phyloP scores from a whole-genome alignment of 148 eudicot genomes.

The Camellia granthamiana region DNA sequence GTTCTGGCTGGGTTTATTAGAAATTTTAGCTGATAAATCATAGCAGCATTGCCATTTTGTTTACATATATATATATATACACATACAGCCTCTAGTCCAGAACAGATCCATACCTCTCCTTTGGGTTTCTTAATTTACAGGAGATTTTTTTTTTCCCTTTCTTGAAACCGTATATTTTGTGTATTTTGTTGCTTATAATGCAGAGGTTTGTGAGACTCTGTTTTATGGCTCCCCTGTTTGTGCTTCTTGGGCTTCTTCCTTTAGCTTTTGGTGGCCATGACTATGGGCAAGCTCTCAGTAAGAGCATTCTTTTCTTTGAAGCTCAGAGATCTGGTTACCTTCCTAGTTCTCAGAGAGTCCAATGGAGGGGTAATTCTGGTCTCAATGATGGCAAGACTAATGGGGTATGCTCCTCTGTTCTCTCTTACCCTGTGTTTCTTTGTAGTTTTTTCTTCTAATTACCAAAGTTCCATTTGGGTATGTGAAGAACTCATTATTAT shows the following conservation, averaged over 20 bases:
- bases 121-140: neutral
- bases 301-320: conserved; percentile 85
- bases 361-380: conserved; percentile 89
- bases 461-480: too few species aligned
- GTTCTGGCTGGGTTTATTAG: conserved; percentile 46
- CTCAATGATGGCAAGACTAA: conserved; percentile 71
- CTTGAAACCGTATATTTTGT: too few species aligned
- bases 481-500: too few species aligned
- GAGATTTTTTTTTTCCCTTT: neutral
- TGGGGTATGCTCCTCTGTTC: conserved; percentile 49
- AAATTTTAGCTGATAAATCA: conserved; percentile 57
- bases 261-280: conserved; percentile 63
- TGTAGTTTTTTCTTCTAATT: neutral
- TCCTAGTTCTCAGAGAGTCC: conserved; percentile 72
- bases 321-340: conserved; percentile 96
- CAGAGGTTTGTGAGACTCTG: conserved; percentile 22
- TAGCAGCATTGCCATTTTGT: conserved; percentile 32
- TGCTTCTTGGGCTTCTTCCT: conserved; percentile 34
- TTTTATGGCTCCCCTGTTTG: conserved; percentile 41
- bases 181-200: conserved; percentile 17
- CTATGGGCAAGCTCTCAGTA: conserved; percentile 74
- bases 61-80: neutral
- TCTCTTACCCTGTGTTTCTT: neutral
- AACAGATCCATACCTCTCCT: conserved; percentile 12
- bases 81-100: neutral